phyloP scores from a whole-genome alignment of 192 early-diverging fungal genomes.

The Pecoramyces ruminantium region DNA sequence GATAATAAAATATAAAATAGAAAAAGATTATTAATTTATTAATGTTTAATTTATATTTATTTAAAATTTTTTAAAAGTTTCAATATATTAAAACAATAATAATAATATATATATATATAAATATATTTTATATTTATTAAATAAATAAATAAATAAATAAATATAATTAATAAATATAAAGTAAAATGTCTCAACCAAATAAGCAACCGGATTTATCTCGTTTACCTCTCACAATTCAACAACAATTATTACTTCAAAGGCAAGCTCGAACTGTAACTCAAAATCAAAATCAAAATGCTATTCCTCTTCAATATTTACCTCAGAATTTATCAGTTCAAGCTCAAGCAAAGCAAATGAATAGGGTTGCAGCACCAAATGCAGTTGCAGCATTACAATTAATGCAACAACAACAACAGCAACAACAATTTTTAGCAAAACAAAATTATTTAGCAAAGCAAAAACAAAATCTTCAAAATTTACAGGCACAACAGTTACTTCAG shows the following conservation, averaged over 20 bases:
- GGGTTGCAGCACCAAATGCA: background rate
- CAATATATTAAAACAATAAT: too few species aligned
- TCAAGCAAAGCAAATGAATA: background rate
- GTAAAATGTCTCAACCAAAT: background rate
- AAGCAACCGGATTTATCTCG: background rate
- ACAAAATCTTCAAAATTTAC: background rate
- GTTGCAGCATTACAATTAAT: background rate
- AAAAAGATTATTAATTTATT: too few species aligned
- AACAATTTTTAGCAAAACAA: background rate
- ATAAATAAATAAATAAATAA: too few species aligned
- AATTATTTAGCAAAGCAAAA: background rate
- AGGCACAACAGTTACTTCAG: background rate
- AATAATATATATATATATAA: too few species aligned
- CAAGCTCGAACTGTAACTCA: background rate
- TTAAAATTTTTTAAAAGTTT: too few species aligned
- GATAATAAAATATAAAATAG: too few species aligned
- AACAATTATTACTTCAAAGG: background rate
- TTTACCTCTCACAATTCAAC: background rate
- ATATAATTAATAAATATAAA: background rate
- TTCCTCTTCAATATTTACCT: background rate
- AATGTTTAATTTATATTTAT: too few species aligned
- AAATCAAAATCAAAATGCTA: background rate
- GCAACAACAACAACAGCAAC: background rate
- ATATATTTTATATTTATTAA: too few species aligned
- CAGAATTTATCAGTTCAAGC: background rate